Evolutionary conservation across 2,329 filamentous ascomycete genomes (phyloP), one percentile per base, ranked within the genome.

Genomic region (Lachnellula hyalina): DNA sequence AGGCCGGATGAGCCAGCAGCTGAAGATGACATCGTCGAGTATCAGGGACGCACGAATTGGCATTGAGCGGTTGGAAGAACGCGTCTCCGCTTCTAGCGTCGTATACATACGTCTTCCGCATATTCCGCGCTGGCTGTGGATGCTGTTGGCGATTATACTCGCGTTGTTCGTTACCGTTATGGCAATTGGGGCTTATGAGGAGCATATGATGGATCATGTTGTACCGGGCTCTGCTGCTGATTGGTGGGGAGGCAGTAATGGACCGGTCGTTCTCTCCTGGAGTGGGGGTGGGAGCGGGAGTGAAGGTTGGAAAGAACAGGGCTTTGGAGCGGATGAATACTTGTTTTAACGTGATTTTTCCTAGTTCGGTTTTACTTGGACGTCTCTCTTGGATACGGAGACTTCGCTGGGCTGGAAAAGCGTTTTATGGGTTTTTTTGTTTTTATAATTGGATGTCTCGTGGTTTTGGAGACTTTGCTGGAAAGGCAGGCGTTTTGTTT

Each of bases 11-110:
- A 77, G 71, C 62, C 78, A 77, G 58, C 72, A 74, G 0, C 69
- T 85, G n/a, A 72, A 74, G 55, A 77, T 76, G 15, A 78, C 77
- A 3, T 70, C 82, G 5, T 67, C 74, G 32, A 75, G 76, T 19
- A 81, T 85, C 34, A 78, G 75, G 41, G 77, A 74, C 14, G 79
- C 79, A 19, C 81, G 79, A 60, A 74, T 77, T 51, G 81, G 82
- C 11, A 84, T 85, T 49, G 79, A 82, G 63, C 74, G 79, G 9
- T 71, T 85, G 6, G 78, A 83, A 63, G 74, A 76, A 57, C 74
- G 76, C 54, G 74, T 84, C 17, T 72, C 73, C 17, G 53, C 54
- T 23, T 54, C 55, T 4, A 8, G 5, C 19, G 41, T 9, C 17
- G 17, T 44, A 19, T 12, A 19, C 15, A 8, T 44, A 5, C 41